These are phyloP conservation scores for Wilhelminamyces savonicus DNA, from an alignment of 805 yeast genomes.

Conservation along the genomic window DNA sequence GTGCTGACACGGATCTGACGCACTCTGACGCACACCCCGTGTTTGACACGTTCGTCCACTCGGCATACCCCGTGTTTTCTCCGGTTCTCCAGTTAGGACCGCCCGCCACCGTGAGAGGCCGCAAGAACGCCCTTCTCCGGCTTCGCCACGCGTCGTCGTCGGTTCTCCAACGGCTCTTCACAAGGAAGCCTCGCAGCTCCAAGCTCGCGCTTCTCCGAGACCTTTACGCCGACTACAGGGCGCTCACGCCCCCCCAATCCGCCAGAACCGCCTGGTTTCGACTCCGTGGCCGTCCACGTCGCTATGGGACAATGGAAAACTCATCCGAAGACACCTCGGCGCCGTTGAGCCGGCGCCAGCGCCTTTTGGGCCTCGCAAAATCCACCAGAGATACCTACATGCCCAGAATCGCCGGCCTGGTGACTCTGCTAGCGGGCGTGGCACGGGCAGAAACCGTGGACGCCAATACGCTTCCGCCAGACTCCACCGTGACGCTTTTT, in stretches of 20 bases:
- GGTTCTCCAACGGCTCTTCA: no score
- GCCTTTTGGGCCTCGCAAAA: conserved; percentile 44
- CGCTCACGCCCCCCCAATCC: conserved; percentile 14
- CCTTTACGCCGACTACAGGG: conserved; percentile 27
- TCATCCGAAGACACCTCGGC: background rate
- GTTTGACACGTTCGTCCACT: no score
- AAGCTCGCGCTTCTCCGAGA: conserved; percentile 21
- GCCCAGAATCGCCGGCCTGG: conserved; percentile 44
- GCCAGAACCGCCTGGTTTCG: conserved; percentile 5
- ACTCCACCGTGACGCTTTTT: conserved; percentile 51
- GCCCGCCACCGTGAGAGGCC: no score
- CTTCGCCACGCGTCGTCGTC: no score
- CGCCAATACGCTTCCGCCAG: conserved; percentile 47
- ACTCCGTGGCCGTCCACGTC: conserved; percentile 1
- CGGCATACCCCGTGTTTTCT: no score
- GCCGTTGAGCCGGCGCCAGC: conserved; percentile 33
- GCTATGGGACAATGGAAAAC: background rate
- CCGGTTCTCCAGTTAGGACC: no score
- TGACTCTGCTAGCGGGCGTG: conserved; percentile 46
- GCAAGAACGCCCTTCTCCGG: no score
- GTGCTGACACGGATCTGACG: no score
- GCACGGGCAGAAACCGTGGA: no score
- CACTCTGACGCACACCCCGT: no score
- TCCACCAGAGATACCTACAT: conserved; percentile 53
- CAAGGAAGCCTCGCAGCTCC: conserved; percentile 7